phyloP scores from a whole-genome alignment of 176 grass and related monocot genomes.

The Saccharum officinarum region DNA sequence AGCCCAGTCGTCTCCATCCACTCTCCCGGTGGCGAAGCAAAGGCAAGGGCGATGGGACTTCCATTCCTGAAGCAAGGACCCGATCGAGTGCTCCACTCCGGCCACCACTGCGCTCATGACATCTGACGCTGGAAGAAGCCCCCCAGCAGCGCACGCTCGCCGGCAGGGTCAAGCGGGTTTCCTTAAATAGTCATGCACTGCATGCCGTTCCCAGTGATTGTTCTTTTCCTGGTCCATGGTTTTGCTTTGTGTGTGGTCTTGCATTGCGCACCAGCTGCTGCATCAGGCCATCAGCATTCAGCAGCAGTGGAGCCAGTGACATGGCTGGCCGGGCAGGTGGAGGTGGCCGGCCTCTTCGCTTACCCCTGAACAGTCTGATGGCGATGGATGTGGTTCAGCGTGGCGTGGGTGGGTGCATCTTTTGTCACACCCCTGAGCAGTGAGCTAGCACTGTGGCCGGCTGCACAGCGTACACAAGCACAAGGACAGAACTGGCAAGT shows the following conservation, averaged over 20 bases:
- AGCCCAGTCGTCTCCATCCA: neutral
- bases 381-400: conserved; percentile 6
- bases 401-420: conserved; percentile 3
- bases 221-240: conserved; percentile 46
- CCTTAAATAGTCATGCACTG: conserved; percentile 57
- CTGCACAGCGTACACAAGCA: neutral
- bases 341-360: neutral
- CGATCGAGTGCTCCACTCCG: neutral
- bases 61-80: conserved; percentile 46
- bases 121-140: neutral
- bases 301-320: conserved; percentile 29
- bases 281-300: conserved; percentile 34
- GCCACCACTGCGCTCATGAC: conserved; percentile 11
- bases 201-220: conserved; percentile 50
- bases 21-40: conserved; percentile 7
- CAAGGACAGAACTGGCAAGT: neutral
- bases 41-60: conserved; percentile 29
- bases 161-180: conserved; percentile 55
- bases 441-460: conserved; percentile 19
- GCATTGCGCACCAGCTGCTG: conserved; percentile 5
- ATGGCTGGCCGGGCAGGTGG: neutral
- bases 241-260: conserved; percentile 49
- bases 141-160: neutral
- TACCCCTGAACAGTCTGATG: conserved; percentile 62
- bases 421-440: conserved; percentile 38